Evolutionary conservation across 2,329 filamentous ascomycete genomes (phyloP).

Genomic region (Teratosphaeria nubilosa): DNA sequence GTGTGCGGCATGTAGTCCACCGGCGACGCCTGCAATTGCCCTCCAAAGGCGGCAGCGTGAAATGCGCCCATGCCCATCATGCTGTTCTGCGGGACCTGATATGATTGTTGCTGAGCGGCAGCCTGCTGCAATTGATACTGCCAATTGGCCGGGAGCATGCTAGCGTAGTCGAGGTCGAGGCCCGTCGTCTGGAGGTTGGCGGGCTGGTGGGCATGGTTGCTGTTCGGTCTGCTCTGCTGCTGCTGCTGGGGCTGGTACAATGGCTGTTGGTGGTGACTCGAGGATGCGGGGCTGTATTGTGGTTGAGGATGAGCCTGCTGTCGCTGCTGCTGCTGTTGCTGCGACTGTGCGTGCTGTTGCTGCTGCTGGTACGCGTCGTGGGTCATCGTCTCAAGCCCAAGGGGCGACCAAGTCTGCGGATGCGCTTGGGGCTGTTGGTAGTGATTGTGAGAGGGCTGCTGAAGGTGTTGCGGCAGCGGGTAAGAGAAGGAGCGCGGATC

Average conservation of each 20-base stretch:
- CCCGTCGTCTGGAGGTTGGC: conserved; percentile 21
- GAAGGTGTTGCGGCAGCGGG: conserved; percentile 16
- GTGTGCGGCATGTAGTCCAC: conserved; percentile 36
- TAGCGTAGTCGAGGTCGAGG: conserved; percentile 24
- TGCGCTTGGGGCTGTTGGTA: conserved; percentile 14
- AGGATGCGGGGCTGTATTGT: conserved; percentile 8
- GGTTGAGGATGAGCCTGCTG: conserved; percentile 12
- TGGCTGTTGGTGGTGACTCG: conserved; percentile 13
- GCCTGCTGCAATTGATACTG: conserved; percentile 31
- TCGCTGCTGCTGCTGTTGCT: conserved; percentile 10
- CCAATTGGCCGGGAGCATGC: conserved; percentile 30
- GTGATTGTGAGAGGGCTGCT: conserved; percentile 11
- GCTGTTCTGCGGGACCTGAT: conserved; percentile 23
- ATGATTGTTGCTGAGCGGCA: conserved; percentile 16
- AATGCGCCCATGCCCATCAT: conserved; percentile 28
- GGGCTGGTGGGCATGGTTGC: conserved; percentile 20
- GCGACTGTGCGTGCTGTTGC: neutral
- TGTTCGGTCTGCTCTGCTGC: conserved; percentile 18
- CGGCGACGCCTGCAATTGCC: conserved; percentile 35
- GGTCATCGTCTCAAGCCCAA: conserved; percentile 15
- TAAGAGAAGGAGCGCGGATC: conserved; percentile 20
- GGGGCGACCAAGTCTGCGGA: conserved; percentile 8
- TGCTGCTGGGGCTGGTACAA: conserved; percentile 8
- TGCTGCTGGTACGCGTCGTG: neutral
- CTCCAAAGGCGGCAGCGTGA: conserved; percentile 28